Evolutionary conservation across 73 alveolate genomes (phyloP).

Genomic region (Durusdinium trenchii): DNA sequence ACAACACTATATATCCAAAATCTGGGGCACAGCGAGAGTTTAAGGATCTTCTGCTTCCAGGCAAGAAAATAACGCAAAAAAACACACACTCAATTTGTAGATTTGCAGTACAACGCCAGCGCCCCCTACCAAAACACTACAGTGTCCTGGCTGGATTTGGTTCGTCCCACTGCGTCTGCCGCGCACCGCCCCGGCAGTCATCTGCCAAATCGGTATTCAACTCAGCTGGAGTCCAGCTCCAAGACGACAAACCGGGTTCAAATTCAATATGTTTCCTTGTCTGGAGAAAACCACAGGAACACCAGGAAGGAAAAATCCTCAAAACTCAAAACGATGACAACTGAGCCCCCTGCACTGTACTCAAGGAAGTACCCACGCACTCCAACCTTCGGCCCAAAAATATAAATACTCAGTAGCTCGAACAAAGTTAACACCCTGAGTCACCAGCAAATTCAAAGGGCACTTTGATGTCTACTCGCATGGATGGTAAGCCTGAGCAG

Average conservation of each 20-base stretch:
- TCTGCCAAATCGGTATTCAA: conserved; percentile 67
- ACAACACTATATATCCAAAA: no score
- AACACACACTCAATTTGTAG: no score
- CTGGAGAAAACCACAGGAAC: neutral
- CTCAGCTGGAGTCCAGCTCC: neutral
- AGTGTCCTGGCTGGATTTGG: conserved; percentile 58
- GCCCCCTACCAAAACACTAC: no score
- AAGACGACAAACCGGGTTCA: neutral
- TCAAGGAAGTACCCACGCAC: conserved; percentile 91
- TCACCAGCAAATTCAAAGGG: conserved; percentile 48
- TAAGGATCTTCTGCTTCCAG: no score
- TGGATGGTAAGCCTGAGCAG: conserved; percentile 47
- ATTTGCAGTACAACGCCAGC: no score
- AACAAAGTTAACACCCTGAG: neutral
- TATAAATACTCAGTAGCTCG: neutral
- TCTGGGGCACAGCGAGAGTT: no score
- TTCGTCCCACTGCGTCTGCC: conserved; percentile 74
- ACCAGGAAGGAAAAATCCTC: neutral
- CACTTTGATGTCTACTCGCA: conserved; percentile 48
- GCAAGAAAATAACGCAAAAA: no score
- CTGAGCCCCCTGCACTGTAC: conserved; percentile 53
- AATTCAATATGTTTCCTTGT: neutral
- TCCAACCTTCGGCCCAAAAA: conserved; percentile 1
- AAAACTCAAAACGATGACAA: neutral
- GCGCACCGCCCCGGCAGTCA: conserved; percentile 92